Percentiles rank a stretch among this genome's conserved stretches.
phyloP scores from a whole-genome alignment of 495 filamentous ascomycete genomes.

The Hypoxylon crocopeplum region DNA sequence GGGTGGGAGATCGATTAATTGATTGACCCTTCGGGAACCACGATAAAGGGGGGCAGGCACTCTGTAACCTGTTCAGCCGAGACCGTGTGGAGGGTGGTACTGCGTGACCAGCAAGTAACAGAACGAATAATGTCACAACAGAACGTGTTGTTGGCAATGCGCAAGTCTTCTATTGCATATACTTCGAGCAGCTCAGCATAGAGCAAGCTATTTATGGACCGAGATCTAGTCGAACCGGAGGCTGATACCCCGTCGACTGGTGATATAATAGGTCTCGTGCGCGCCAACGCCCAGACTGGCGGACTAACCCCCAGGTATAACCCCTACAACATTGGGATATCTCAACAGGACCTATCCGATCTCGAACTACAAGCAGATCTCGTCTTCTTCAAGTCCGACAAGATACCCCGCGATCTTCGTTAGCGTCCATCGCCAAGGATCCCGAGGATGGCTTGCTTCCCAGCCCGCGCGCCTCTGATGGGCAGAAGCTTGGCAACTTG shows the following conservation, averaged over 20 bases:
- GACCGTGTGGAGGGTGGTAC: slow-evolving; percentile 26
- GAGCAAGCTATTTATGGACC: too few relatives aligned
- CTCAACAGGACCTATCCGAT: not conserved
- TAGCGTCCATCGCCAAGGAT: slow-evolving; percentile 22
- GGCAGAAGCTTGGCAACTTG: slow-evolving; percentile 32
- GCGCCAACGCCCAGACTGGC: too few relatives aligned
- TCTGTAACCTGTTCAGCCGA: slow-evolving; percentile 29
- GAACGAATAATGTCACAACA: too few relatives aligned
- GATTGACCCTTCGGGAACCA: not conserved
- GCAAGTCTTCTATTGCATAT: too few relatives aligned
- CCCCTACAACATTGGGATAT: not conserved
- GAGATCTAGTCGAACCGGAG: too few relatives aligned
- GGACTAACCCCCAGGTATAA: not conserved
- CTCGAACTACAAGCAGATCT: not conserved
- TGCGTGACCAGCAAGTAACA: not conserved
- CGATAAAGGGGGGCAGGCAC: too few relatives aligned
- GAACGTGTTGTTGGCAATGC: too few relatives aligned
- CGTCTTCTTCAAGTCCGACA: slow-evolving; percentile 13
- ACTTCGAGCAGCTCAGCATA: too few relatives aligned
- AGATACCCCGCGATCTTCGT: slow-evolving; percentile 31
- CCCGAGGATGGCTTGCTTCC: slow-evolving; percentile 31
- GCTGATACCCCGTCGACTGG: not conserved
- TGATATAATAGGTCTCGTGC: too few relatives aligned
- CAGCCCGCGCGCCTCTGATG: slow-evolving; percentile 18
- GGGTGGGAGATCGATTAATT: slow-evolving; percentile 19